Evolutionary conservation across 257 asterid genomes (phyloP), one percentile per base, ranked within the genome.

Genomic region (Solanum pinnatisectum): DNA sequence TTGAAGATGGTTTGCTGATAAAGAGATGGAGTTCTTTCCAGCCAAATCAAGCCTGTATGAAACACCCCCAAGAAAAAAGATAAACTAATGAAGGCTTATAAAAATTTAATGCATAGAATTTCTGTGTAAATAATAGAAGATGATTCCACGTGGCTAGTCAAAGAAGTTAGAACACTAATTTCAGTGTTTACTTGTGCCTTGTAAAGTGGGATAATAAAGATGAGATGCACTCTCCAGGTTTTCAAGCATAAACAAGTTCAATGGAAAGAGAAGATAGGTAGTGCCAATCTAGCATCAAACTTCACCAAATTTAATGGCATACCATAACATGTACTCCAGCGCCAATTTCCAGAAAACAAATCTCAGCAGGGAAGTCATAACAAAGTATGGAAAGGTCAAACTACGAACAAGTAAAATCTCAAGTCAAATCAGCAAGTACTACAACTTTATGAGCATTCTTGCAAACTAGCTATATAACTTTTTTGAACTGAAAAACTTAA

Each of bases 1-100:
- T 95, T 97, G 99, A 85, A 97, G 98, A 88, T 97, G 99, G 92
- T 96, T 97, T 87, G 99, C 99, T 88, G 94, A 94, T 90, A 97
- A 88, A 85, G 96, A 86, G 89, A 95, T 89, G 71, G 78, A 87
- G 85, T 91, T 93, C 59, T 92, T 90, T 33, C 95, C 95, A 33
- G 93, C 92, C 86, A 97, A 91, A 49, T 90, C 92, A 88, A 96
- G 90, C 93, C 99, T 97, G 96, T 88, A 84, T 84, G 44, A 16
- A 49, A 49, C 42, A 27, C 30, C 70, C 63, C 70, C 70, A 82
- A 49, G 32, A 49, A 49, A 56, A 77, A 82, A 27, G 70, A 82
- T 49, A 49, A 82, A 49, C 12, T 82, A 82, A 10, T 35, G 27
- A 72, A 35, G 27, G 79, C 27, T 33, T 20, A 35, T 72, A 18